Percentiles rank a stretch among this genome's conserved stretches.
These are phyloP conservation scores for Cytospora piceae DNA, from an alignment of 2,329 filamentous ascomycete species.

Conservation along the genomic window DNA sequence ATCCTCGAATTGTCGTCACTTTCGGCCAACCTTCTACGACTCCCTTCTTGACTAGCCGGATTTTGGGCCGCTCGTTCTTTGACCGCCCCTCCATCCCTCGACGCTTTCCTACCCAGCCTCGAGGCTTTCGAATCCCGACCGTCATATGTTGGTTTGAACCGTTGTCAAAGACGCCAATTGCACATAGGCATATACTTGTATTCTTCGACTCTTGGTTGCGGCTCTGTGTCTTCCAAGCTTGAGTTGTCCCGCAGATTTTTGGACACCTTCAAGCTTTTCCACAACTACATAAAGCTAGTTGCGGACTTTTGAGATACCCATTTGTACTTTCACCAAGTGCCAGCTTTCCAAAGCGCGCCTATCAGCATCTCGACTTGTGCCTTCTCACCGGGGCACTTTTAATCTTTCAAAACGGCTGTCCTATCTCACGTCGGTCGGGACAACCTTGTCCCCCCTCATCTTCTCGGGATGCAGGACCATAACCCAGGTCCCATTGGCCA, in stretches of 20 bases:
- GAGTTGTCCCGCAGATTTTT: conserved; percentile 28
- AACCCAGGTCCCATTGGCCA: conserved; percentile 62
- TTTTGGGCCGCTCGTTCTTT: conserved; percentile 28
- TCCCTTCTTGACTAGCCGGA: conserved; percentile 26
- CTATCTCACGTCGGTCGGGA: conserved; percentile 78
- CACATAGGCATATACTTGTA: conserved; percentile 28
- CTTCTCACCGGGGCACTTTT: conserved; percentile 56
- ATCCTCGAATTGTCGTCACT: conserved; percentile 18
- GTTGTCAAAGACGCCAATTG: conserved; percentile 18
- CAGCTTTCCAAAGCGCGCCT: conserved; percentile 36
- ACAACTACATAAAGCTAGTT: conserved; percentile 19
- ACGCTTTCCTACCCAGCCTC: conserved; percentile 13
- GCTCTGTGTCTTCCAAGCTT: conserved; percentile 24
- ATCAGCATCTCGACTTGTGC: conserved; percentile 47
- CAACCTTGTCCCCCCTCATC: conserved; percentile 83
- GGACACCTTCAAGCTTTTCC: conserved; percentile 21
- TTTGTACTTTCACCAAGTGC: conserved; percentile 27
- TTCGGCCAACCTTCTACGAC: conserved; percentile 16
- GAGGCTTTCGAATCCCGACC: conserved; percentile 22
- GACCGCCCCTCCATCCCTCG: conserved; percentile 24
- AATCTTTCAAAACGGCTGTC: conserved; percentile 78
- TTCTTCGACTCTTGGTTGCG: conserved; percentile 27
- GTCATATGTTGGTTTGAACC: conserved; percentile 16
- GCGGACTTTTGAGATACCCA: conserved; percentile 31
- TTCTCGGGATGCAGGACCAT: conserved; percentile 90